phyloP scores from a whole-genome alignment of 2,329 filamentous ascomycete genomes.

The Neonectria magnoliae region DNA sequence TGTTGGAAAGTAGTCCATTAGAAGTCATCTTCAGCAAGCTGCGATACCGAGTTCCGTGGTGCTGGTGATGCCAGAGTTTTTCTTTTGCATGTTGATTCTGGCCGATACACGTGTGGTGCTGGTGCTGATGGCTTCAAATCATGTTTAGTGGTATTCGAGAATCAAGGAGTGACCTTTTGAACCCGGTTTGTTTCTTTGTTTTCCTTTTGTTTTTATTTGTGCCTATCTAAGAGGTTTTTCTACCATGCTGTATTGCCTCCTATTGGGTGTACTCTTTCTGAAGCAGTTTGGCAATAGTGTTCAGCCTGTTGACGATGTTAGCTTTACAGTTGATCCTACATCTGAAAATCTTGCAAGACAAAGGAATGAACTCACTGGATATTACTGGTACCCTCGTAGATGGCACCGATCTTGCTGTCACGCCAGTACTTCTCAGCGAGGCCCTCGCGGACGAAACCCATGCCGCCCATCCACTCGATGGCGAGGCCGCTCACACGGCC shows the following conservation, averaged over 20 bases:
- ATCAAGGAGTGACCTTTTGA: background rate
- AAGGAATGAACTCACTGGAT: conserved; percentile 64
- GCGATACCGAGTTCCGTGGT: background rate
- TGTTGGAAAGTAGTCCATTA: conserved; percentile 26
- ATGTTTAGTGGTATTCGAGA: background rate
- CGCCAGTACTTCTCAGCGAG: conserved; percentile 98
- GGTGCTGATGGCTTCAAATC: background rate
- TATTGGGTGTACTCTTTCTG: conserved; percentile 69
- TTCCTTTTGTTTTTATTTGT: conserved; percentile 27
- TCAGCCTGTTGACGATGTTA: conserved; percentile 55
- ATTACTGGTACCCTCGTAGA: conserved; percentile 92
- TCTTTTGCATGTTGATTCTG: background rate
- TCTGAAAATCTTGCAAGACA: background rate
- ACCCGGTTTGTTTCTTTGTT: conserved; percentile 11
- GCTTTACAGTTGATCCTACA: background rate
- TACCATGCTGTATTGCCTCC: conserved; percentile 22
- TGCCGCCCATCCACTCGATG: conserved; percentile 99
- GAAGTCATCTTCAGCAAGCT: background rate
- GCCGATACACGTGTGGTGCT: background rate
- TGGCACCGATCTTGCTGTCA: conserved; percentile 98
- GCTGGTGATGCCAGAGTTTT: background rate
- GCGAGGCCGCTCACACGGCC: conserved; percentile 85
- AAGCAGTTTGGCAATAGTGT: conserved; percentile 71
- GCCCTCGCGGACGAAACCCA: conserved; percentile 97
- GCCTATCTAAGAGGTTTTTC: conserved; percentile 15